Conservation (phyloP, 2,329 filamentous ascomycete genomes). For the Cladosporium sp. region DNA sequence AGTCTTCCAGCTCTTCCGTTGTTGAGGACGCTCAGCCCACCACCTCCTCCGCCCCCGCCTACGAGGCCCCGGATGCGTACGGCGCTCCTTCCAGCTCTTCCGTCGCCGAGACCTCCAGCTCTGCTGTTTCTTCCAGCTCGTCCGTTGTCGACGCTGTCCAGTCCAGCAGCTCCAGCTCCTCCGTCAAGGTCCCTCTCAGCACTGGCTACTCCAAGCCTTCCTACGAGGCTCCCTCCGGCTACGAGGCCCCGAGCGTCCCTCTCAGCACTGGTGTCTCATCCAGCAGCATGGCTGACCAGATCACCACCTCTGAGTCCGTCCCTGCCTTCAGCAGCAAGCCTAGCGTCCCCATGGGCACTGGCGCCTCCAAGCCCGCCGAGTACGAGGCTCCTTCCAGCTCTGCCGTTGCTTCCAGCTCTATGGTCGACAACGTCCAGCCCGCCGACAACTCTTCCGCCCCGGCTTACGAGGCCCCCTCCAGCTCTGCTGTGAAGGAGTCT, state of each 20-base stretch:
- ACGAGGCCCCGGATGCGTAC: not conserved
- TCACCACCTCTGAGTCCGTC: conserved; percentile 3
- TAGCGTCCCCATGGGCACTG: not conserved
- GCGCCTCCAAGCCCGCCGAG: not conserved
- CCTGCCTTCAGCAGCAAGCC: not conserved
- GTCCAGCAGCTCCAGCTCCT: conserved; percentile 4
- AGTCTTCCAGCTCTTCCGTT: conserved; percentile 5
- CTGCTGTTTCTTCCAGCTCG: not conserved
- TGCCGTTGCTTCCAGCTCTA: not conserved
- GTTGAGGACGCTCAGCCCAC: not conserved
- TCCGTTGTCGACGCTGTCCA: not conserved
- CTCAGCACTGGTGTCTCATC: conserved; percentile 11
- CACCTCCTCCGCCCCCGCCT: conserved; percentile 8
- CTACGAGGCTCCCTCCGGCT: conserved; percentile 10
- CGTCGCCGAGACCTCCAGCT: conserved; percentile 12
- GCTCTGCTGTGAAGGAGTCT: conserved; percentile 15
- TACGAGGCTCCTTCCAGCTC: conserved; percentile 4
- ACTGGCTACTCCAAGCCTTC: conserved; percentile 4
- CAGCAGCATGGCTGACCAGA: conserved; percentile 12
- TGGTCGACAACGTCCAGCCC: not conserved
- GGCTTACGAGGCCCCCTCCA: conserved; percentile 12
- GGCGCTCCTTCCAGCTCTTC: conserved; percentile 9
- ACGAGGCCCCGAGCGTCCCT: conserved; percentile 10
- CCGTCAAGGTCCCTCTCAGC: conserved; percentile 1
- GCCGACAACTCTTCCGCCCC: conserved; percentile 9